phyloP scores from a whole-genome alignment of 2,329 filamentous ascomycete species.

The Trichoderma sp. region DNA sequence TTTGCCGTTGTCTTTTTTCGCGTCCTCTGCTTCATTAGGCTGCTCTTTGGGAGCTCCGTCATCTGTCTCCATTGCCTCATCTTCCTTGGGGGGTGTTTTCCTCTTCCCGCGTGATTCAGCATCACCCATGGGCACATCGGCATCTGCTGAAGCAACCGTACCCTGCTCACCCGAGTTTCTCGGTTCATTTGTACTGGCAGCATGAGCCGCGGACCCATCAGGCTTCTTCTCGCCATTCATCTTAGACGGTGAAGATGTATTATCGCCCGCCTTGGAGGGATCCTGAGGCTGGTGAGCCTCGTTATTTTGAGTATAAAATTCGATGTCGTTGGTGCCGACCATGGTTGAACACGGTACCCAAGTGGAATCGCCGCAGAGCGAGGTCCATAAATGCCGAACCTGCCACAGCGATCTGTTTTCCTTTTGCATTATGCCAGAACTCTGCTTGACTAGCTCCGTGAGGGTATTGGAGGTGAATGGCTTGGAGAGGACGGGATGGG shows the following conservation, averaged over 20 bases:
- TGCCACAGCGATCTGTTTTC: slow-evolving; percentile 72
- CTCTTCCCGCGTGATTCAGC: slow-evolving; percentile 26
- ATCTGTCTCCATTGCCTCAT: slow-evolving; percentile 17
- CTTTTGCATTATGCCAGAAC: slow-evolving; percentile 68
- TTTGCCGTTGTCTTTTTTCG: not conserved
- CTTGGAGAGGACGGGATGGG: slow-evolving; percentile 70
- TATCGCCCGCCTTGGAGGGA: slow-evolving; percentile 27
- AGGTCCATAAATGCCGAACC: slow-evolving; percentile 70
- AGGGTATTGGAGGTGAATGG: slow-evolving; percentile 74
- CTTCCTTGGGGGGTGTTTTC: slow-evolving; percentile 23
- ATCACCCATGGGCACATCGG: slow-evolving; percentile 35
- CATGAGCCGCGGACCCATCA: not conserved
- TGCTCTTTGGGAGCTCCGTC: not conserved
- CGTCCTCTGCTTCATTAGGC: not conserved
- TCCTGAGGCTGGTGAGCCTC: slow-evolving; percentile 39
- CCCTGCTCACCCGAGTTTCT: slow-evolving; percentile 12
- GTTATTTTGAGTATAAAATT: slow-evolving; percentile 52
- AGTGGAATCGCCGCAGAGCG: slow-evolving; percentile 71
- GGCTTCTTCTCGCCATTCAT: slow-evolving; percentile 28
- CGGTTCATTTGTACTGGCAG: slow-evolving; percentile 18
- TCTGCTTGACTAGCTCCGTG: slow-evolving; percentile 67
- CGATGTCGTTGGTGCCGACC: slow-evolving; percentile 54
- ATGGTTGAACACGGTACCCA: slow-evolving; percentile 63
- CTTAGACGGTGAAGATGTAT: slow-evolving; percentile 12
- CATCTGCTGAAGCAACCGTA: slow-evolving; percentile 19